Percentiles rank a stretch among this genome's conserved stretches.
phyloP scores from a whole-genome alignment of 2,329 filamentous ascomycete genomes.

The Penicillium brevicompactum region DNA sequence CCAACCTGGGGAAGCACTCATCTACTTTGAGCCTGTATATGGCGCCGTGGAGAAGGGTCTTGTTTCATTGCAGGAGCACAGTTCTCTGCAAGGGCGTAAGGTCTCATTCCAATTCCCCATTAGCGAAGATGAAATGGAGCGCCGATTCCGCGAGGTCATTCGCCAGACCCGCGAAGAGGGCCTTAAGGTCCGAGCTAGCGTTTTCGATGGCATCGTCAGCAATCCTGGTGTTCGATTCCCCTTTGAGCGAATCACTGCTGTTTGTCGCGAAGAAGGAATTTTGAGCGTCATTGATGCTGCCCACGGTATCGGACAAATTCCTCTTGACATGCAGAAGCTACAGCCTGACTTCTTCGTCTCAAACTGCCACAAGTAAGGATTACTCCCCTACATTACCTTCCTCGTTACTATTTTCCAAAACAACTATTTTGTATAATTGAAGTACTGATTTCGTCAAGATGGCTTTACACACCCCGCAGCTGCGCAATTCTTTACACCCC shows the following conservation, averaged over 20 bases:
- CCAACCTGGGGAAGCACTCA: slow-evolving; percentile 68
- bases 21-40: slow-evolving; percentile 80
- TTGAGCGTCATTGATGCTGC: slow-evolving; percentile 80
- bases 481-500: slow-evolving; percentile 83
- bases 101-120: slow-evolving; percentile 70
- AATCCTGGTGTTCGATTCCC: slow-evolving; percentile 79
- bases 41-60: slow-evolving; percentile 74
- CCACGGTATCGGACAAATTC: slow-evolving; percentile 79
- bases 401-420: too few species aligned
- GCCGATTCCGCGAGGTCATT: slow-evolving; percentile 63
- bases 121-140: slow-evolving; percentile 67
- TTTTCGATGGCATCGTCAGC: slow-evolving; percentile 81
- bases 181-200: slow-evolving; percentile 65
- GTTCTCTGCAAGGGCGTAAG: slow-evolving; percentile 50
- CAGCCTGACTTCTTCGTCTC: slow-evolving; percentile 84
- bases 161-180: slow-evolving; percentile 56
- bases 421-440: not conserved
- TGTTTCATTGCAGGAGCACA: slow-evolving; percentile 71
- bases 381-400: not conserved
- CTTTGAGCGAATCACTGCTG: slow-evolving; percentile 66
- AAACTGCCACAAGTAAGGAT: slow-evolving; percentile 73
- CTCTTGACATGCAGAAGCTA: slow-evolving; percentile 65
- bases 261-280: slow-evolving; percentile 68
- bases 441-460: slow-evolving; percentile 49
- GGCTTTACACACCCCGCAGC: slow-evolving; percentile 78